These are phyloP conservation scores for Fraxinus paxiana DNA, from an alignment of 305 asterid genomes.

Conservation along the genomic window DNA sequence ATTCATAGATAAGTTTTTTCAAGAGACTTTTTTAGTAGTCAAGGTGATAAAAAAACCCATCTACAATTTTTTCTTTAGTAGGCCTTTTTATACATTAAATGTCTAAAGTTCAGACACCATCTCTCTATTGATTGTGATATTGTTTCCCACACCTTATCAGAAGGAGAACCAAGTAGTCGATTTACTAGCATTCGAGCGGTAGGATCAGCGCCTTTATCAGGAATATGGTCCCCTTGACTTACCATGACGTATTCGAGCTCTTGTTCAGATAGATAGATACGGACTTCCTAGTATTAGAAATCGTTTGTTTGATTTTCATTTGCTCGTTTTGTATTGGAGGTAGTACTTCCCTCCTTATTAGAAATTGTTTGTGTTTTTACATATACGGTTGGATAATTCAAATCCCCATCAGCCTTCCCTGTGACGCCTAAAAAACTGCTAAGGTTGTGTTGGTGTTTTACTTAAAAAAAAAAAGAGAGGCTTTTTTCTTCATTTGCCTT, in stretches of 20 bases:
- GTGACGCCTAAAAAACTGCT: background rate
- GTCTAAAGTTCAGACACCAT: background rate
- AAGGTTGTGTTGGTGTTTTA: too few relatives aligned
- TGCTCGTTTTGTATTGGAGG: background rate
- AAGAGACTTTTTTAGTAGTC: background rate
- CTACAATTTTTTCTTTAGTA: background rate
- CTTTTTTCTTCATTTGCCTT: background rate
- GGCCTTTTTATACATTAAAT: background rate
- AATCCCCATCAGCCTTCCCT: background rate
- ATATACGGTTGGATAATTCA: background rate
- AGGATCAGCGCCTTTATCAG: background rate
- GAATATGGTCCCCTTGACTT: background rate
- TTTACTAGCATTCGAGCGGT: background rate
- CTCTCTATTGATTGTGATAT: background rate
- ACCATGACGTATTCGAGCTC: background rate
- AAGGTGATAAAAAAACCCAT: background rate
- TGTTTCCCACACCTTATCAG: background rate
- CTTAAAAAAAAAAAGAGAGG: background rate
- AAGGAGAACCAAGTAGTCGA: background rate
- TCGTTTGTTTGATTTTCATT: background rate
- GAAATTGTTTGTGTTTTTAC: background rate
- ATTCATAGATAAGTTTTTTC: background rate
- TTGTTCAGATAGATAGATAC: background rate
- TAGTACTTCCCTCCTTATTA: background rate
- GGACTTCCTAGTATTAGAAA: background rate